Evolutionary conservation across 2,329 filamentous ascomycete genomes (phyloP), one percentile per base, ranked within the genome.

Genomic region (Monilinia polystroma): DNA sequence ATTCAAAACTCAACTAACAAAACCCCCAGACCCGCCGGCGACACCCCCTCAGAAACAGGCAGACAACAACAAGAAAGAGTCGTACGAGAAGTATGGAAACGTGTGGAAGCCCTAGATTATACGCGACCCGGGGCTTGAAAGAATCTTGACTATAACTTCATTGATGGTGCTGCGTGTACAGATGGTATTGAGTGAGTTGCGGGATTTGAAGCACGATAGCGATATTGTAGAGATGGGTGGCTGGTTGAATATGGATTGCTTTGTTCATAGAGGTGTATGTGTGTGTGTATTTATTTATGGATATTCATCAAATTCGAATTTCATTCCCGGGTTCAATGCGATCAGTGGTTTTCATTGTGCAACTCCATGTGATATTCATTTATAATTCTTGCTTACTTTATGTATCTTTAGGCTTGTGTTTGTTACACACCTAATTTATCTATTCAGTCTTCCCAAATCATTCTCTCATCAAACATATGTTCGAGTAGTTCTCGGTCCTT

Each of bases 71-170:
- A 93, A 72, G 89, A 92, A 71, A 81, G 90, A 67, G 84, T 88
- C 0, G 88, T 91, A 2, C 81, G 89, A 54, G 89, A 91, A 73
- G 87, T 90, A 1, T 93, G 90, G 90, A 84, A 83, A 70, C 81
- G 90, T 45, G 90, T 92, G 7, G 80, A 84, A 62, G 78, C 81
- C 16, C 77, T 93, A 65, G 87, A 91, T 72, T 93, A 92, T 74
- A 79, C 80, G 32, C 81, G 90, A 26, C 90, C 88, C 0, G 88
- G 88, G 1, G 83, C 80, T 16, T 66, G 32, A 35, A n/a, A 14
- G 7, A 45, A 26, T 35, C 32, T 35, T 7, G 5, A 35, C 32
- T 5, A 5, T 35, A 5, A 35, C 32, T 35, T 35, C 7, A 7
- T 5, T 35, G 32, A 7, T 35, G 32, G 32, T 51, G 47, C 12